A percentile compares a stretch with the other conserved stretches of the same genome.
Evolutionary conservation across 1,284 basidiomycete genomes (phyloP).

Genomic region (Papiliotrema terrestris): DNA sequence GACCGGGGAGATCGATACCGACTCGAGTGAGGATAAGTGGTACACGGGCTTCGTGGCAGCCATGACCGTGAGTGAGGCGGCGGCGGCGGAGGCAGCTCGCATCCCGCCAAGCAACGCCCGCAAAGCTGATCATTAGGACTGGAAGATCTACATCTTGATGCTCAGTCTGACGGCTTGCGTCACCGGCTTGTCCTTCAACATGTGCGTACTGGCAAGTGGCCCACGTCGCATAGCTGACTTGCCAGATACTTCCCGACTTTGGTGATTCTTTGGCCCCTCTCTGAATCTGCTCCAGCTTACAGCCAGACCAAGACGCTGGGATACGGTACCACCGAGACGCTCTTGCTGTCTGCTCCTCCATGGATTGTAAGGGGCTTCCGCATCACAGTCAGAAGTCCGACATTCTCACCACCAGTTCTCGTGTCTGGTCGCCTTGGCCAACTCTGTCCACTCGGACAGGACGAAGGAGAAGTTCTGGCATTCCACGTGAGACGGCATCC

Average conservation of each 20-base stretch:
- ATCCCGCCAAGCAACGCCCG: background rate
- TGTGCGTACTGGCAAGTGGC: no score
- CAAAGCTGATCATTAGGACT: constrained; percentile 59
- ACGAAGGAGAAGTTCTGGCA: constrained; percentile 59
- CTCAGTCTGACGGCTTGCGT: constrained; percentile 13
- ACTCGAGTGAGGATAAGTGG: constrained; percentile 1
- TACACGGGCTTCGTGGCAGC: constrained; percentile 4
- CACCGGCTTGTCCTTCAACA: constrained; percentile 63
- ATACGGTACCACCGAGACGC: constrained; percentile 58
- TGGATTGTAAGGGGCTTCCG: constrained; percentile 51
- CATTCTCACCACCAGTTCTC: constrained; percentile 51
- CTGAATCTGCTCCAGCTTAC: constrained; percentile 59
- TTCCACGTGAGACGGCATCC: constrained; percentile 43
- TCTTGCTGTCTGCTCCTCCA: constrained; percentile 67
- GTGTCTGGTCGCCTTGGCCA: constrained; percentile 55
- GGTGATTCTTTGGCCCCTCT: constrained; percentile 48
- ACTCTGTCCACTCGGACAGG: constrained; percentile 67
- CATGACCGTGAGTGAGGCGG: constrained; percentile 1
- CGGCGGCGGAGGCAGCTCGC: no score
- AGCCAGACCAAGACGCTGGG: constrained; percentile 55
- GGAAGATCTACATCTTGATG: constrained; percentile 52
- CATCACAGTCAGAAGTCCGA: no score
- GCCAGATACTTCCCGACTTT: constrained; percentile 25
- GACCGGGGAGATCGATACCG: constrained; percentile 57
- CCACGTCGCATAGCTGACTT: no score